phyloP scores from a whole-genome alignment of 2,329 filamentous ascomycete species.

The Ilyonectria destructans region DNA sequence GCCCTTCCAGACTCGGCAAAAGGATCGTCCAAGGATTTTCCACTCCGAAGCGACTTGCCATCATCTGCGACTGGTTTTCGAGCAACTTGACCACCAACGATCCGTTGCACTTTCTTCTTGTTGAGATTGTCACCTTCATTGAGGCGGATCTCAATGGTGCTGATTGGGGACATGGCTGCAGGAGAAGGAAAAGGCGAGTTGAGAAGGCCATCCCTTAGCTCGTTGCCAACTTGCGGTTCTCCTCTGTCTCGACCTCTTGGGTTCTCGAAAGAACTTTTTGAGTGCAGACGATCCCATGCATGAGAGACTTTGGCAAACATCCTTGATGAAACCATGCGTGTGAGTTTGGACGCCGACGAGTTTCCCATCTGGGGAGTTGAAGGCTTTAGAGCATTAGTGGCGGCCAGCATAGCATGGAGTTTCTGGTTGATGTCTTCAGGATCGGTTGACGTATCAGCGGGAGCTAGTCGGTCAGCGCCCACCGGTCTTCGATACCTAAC shows the following conservation, averaged over 20 bases:
- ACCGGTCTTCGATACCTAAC: slow-evolving; percentile 17
- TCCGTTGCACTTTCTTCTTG: slow-evolving; percentile 55
- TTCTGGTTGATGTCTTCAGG: slow-evolving; percentile 54
- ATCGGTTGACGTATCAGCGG: slow-evolving; percentile 18
- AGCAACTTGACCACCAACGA: slow-evolving; percentile 50
- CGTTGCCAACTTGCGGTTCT: not conserved
- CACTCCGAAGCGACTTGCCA: slow-evolving; percentile 48
- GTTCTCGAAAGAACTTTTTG: slow-evolving; percentile 47
- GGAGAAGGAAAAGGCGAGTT: slow-evolving; percentile 29
- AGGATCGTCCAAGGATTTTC: slow-evolving; percentile 50
- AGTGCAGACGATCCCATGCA: slow-evolving; percentile 53
- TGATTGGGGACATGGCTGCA: slow-evolving; percentile 45
- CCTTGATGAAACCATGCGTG: slow-evolving; percentile 51
- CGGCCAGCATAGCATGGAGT: slow-evolving; percentile 56
- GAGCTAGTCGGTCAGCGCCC: not conserved
- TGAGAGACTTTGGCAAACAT: slow-evolving; percentile 55
- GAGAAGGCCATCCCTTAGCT: slow-evolving; percentile 6
- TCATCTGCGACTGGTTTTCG: slow-evolving; percentile 52
- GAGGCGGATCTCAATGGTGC: slow-evolving; percentile 52
- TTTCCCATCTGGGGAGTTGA: slow-evolving; percentile 30
- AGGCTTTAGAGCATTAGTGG: slow-evolving; percentile 55
- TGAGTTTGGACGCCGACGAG: slow-evolving; percentile 44
- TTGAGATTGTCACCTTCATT: slow-evolving; percentile 57
- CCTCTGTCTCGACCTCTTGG: slow-evolving; percentile 18
- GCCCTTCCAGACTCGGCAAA: slow-evolving; percentile 44